Evolutionary conservation across 1,284 basidiomycete genomes (phyloP), one percentile per base, ranked within the genome.

Genomic region (Tylopilus orsonianus): DNA sequence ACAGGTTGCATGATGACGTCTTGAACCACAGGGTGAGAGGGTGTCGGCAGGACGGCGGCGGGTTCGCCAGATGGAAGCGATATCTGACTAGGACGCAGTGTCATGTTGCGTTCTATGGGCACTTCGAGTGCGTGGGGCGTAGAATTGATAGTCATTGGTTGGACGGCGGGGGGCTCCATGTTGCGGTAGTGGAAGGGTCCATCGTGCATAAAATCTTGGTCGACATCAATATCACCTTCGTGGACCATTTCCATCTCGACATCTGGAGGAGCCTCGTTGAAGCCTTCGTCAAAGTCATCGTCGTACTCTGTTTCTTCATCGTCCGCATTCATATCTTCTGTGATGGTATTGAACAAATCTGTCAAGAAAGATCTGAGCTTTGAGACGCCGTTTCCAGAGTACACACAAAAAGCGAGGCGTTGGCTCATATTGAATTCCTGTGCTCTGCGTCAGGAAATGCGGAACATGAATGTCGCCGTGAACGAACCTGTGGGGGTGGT

Each of bases 401-500:
- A 99, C 10, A 99, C 97, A 67, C 97, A 99, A 66, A 99, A 99
- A 2, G 92, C 84, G n/a, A 83, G 76, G 41, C 93, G 84, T 67
- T 99, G 97, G 45, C 86, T 88, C 24, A 86, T 78, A 63, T 92
- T 98, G 68, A 97, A 99, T 49, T 94, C 92, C 90, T 95, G 55
- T n/a, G 23, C 27, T 46, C 16, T 9, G 2, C 9, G 43, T 56
- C 32, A 57, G 51, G 18, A 42, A 29, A 27, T 36, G 24, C 24
- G 10, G 37, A 20, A 23, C 20, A 34, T 29, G 35, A 20, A 39
- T 36, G 45, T 7, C 18, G 22, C 30, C 14, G 29, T 12, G 26
- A 32, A 74, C 83, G 50, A 61, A 94, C 93, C 60, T 83, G 77
- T 5, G 97, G 97, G 16, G 94, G 89, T 24, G 84, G 76, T 23